These are phyloP conservation scores for Phoma sp. DNA, from an alignment of 2,329 filamentous ascomycete genomes.

Conservation along the genomic window DNA sequence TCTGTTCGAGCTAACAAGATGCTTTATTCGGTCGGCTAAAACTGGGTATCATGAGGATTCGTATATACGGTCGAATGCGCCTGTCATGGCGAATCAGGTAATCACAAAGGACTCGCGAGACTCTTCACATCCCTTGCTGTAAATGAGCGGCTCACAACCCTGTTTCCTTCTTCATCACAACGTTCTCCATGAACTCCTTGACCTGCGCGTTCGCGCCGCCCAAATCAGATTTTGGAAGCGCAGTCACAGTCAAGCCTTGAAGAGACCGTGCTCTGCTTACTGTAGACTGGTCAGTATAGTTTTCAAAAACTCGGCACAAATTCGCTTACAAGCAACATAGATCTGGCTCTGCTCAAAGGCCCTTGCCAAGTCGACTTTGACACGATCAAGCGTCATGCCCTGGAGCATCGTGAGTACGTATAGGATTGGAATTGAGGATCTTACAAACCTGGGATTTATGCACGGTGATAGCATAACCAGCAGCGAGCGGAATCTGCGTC, in stretches of 20 bases:
- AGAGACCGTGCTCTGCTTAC: conserved; percentile 62
- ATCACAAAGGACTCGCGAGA: too few species aligned
- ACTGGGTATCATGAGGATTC: too few species aligned
- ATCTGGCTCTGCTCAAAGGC: conserved; percentile 65
- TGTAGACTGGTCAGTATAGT: conserved; percentile 14
- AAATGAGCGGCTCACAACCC: background rate
- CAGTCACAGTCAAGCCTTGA: conserved; percentile 54
- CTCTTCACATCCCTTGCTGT: too few species aligned
- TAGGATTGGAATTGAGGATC: background rate
- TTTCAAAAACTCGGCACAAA: background rate
- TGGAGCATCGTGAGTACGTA: conserved; percentile 33
- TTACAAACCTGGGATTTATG: conserved; percentile 58
- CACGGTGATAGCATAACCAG: conserved; percentile 68
- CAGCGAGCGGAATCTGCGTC: conserved; percentile 66
- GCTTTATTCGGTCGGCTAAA: too few species aligned
- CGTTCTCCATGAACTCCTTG: conserved; percentile 37
- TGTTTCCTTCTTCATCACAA: conserved; percentile 11
- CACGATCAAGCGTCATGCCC: conserved; percentile 66
- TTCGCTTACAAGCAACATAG: conserved; percentile 60
- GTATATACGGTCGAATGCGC: too few species aligned
- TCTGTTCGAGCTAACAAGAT: too few species aligned
- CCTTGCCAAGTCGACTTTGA: conserved; percentile 59
- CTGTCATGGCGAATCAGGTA: too few species aligned
- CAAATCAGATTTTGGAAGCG: conserved; percentile 31
- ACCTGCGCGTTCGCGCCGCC: conserved; percentile 43